Percentiles rank a stretch among this genome's conserved stretches.
phyloP scores from a whole-genome alignment of 1,139 yeast genomes.

The Martiniozyma asiatica region DNA sequence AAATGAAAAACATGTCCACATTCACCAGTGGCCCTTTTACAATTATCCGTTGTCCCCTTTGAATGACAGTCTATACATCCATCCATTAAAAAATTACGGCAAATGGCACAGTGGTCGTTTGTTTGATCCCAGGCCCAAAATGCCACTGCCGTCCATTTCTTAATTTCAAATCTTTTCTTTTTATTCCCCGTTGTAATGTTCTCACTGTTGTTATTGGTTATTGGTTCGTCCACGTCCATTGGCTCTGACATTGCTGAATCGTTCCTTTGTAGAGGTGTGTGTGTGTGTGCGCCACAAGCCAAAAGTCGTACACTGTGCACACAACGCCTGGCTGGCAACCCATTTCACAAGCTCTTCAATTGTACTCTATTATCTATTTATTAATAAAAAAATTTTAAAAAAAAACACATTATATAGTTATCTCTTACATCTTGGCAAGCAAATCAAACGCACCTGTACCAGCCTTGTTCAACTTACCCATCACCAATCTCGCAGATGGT shows the following conservation, averaged over 20 bases:
- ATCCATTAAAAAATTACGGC: constrained; percentile 97
- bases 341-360: too few species aligned
- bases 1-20: constrained; percentile 93
- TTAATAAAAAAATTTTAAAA: too few species aligned
- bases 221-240: constrained; percentile 10
- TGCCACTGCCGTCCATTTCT: constrained; percentile 97
- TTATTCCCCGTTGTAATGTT: constrained; percentile 15
- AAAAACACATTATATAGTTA: too few species aligned
- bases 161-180: constrained; percentile 55
- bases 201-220: too few species aligned
- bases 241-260: constrained; percentile 11
- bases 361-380: too few species aligned
- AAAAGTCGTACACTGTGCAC: too few species aligned
- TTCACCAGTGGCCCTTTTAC: constrained; percentile 95
- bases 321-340: too few species aligned
- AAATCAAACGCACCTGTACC: constrained; percentile 97
- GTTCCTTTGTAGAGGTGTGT: too few species aligned
- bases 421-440: constrained; percentile 57
- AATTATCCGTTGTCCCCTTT: constrained; percentile 40
- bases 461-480: constrained; percentile 82
- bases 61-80: constrained; percentile 82
- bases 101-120: constrained; percentile 95
- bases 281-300: too few species aligned
- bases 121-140: constrained; percentile 96
- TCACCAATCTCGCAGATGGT: constrained; percentile 90